A percentile compares a stretch with the other conserved stretches of the same genome.
Evolutionary conservation across 257 asterid genomes (phyloP).

Genomic region (Solanum etuberosum): DNA sequence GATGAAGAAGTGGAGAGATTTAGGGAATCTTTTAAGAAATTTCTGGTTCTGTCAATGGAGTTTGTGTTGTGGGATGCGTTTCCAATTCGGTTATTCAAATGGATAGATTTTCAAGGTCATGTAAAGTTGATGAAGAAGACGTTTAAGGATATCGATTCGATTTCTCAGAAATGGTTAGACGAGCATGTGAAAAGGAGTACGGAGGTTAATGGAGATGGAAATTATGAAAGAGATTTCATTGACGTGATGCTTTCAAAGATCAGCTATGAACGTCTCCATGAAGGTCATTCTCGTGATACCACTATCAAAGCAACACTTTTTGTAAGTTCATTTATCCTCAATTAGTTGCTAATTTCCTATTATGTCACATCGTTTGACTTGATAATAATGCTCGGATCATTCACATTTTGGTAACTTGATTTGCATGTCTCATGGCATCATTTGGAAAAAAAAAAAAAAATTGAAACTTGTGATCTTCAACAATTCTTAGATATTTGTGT

Average conservation of each 20-base stretch:
- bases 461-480: no score
- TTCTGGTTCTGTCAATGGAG: not conserved
- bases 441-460: no score
- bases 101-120: constrained; percentile 12
- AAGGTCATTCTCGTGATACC: not conserved
- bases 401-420: not conserved
- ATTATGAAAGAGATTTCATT: constrained; percentile 7
- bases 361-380: not conserved
- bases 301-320: not conserved
- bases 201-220: not conserved
- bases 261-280: not conserved
- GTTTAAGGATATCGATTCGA: not conserved
- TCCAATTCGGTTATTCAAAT: not conserved
- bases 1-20: not conserved
- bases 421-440: not conserved
- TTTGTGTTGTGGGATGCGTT: constrained; percentile 8
- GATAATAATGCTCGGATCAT: not conserved
- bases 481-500: no score
- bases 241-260: not conserved
- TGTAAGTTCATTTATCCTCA: not conserved
- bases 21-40: not conserved
- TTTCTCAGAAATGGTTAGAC: constrained; percentile 11
- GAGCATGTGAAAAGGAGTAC: not conserved
- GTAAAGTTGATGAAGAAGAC: not conserved
- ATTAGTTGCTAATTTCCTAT: no score